phyloP scores from a whole-genome alignment of 2,329 filamentous ascomycete genomes.

The Lecanoromycetidae sp. region DNA sequence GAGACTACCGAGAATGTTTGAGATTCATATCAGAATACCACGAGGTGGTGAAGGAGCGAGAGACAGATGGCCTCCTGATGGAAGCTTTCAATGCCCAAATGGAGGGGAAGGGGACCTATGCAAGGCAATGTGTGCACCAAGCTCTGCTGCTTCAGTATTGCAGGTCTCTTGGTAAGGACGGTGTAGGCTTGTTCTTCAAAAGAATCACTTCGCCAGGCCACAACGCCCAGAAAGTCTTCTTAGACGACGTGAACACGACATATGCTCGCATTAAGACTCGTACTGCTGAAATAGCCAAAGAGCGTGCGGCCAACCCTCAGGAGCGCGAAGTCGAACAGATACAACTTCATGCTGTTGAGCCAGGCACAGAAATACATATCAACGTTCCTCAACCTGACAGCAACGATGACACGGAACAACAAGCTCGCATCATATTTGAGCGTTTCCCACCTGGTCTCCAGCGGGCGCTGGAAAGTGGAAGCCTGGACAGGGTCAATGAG shows the following conservation, averaged over 20 bases:
- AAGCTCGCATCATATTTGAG: slow-evolving; percentile 66
- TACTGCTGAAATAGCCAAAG: slow-evolving; percentile 57
- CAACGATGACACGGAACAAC: slow-evolving; percentile 48
- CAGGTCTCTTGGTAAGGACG: slow-evolving; percentile 73
- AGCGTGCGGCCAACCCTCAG: slow-evolving; percentile 40
- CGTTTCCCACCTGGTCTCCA: slow-evolving; percentile 69
- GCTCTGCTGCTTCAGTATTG: slow-evolving; percentile 90
- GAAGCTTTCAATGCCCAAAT: slow-evolving; percentile 84
- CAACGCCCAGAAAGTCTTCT: slow-evolving; percentile 81
- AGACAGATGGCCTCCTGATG: slow-evolving; percentile 82
- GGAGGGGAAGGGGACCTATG: slow-evolving; percentile 61
- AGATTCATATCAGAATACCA: slow-evolving; percentile 71
- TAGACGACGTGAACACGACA: slow-evolving; percentile 81
- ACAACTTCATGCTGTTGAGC: slow-evolving; percentile 91
- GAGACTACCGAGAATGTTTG: slow-evolving; percentile 61
- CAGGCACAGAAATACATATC: slow-evolving; percentile 83
- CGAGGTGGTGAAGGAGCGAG: slow-evolving; percentile 64
- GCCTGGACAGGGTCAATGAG: slow-evolving; percentile 75
- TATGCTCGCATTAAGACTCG: slow-evolving; percentile 71
- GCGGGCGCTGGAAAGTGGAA: slow-evolving; percentile 75
- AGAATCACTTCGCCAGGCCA: slow-evolving; percentile 76
- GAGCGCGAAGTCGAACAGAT: slow-evolving; percentile 69
- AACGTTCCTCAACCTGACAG: slow-evolving; percentile 59
- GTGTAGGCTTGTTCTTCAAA: slow-evolving; percentile 89
- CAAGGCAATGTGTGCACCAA: slow-evolving; percentile 83